Evolutionary conservation across 2,329 filamentous ascomycete species (phyloP), one percentile per base, ranked within the genome.

Genomic region (Iodosphaeria phyllophila): DNA sequence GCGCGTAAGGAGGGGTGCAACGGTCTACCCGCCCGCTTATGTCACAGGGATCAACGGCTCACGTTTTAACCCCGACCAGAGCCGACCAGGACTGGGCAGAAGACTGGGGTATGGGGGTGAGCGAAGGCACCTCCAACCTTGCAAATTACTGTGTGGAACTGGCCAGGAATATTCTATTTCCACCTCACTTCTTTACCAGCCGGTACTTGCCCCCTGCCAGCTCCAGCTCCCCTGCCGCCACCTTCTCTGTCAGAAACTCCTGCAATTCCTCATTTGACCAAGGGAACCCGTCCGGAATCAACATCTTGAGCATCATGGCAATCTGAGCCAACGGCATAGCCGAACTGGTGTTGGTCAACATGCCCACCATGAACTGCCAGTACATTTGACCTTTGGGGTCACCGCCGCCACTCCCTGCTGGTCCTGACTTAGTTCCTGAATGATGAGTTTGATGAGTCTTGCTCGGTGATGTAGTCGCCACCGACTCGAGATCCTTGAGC

Each of bases 301-400:
- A 64, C 64, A 95, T 86, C 51, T 80, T 82, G 60, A 98, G 63
- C 80, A 95, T 93, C 74, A 84, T 92, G 6, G 72, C 64, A 35
- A 98, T 91, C 44, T 83, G 68, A 28, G 60, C 60, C 30, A 84
- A 54, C 25, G 78, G 74, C 78, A 93, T 89, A 15, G 75, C 51
- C 11, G 64, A 69, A 11, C 75, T 75, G 38, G 82, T 76, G 47
- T 93, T 93, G 32, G 82, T 93, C 49, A 98, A 55, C 89, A 98
- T 95, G 25, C 80, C 82, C 28, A 83, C 59, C 30, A 98, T 83
- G 45, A 92, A 95, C 40, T 84, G 76, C 68, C 78, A 82, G 49
- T 93, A 92, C 19, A 92, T 64, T 21, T 52, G 49, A 17, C 60
- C 56, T 30, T 58, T 57, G 37, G 64, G 63, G 36, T 60, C 57